Evolutionary conservation across 1,284 basidiomycete species (phyloP), one percentile per base, ranked within the genome.

Genomic region (Marasmius oreades): DNA sequence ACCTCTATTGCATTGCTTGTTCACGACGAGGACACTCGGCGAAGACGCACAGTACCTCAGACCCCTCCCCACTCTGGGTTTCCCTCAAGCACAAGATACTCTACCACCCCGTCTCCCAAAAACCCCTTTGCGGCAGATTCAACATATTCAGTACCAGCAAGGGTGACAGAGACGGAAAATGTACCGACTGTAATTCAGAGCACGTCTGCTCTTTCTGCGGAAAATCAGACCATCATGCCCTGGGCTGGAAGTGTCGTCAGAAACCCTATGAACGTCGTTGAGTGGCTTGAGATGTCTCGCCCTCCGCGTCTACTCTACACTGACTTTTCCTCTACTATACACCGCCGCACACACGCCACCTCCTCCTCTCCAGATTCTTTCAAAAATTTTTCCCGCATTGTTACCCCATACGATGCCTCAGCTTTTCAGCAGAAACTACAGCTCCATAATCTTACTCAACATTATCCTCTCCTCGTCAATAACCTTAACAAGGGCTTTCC

Each of bases 401-500:
- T 53, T 1, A 53, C 44, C 0, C 56, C 56, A 3, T 57, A 57
- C 20, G 33, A 54, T 26, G 52, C 52, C 1, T 24, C 48, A 5
- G 46, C 45, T 16, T 57, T 57, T 22, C 45, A 57, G 33, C 7
- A 4, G 1, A 26, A 42, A 26, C 52, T 57, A 16, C 0, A 7
- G 1, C 8, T 3, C 8, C 10, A 18, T 16, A 20, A 47, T 28
- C 34, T 57, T 11, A 16, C 18, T 0, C 3, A 37, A 11, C 16
- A 3, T 11, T 57, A 53, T 11, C 52, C 56, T 3, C 14, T 34
- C 18, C 46, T 57, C 2, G 20, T 53, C 3, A 2, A 42, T 8
- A 50, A 50, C 12, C 56, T 57, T 37, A 37, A 11, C 36, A 36
- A n/a, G n/a, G n/a, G n/a, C n/a, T n/a, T n/a, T n/a, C n/a, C n/a